Evolutionary conservation across 2,329 filamentous ascomycete genomes (phyloP), one percentile per base, ranked within the genome.

Genomic region (Magnaporthiopsis poae): DNA sequence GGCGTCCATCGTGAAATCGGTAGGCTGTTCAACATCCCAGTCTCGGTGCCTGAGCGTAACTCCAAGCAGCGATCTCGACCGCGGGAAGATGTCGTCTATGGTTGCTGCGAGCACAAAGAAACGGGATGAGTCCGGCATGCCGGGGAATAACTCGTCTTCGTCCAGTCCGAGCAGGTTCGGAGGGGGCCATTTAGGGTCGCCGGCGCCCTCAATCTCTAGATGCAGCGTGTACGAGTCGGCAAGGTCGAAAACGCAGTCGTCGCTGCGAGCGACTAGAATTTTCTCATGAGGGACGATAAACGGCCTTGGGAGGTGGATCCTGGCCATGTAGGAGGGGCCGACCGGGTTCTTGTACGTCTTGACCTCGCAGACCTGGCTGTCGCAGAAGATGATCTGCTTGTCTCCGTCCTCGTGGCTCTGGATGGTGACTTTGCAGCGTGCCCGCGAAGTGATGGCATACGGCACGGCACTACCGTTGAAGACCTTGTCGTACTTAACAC

Each of bases 351-450:
- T 80, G 71, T 80, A 82, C 3, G 82, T 76, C 65, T 78, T 80
- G 68, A 87, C 75, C 61, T 80, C 79, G 74, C 84, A 86, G 11
- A 81, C 74, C 71, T 86, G 82, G 68, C 80, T 84, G 71, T 84
- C 80, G 69, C 82, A 83, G 70, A 84, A 79, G 67, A 86, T 73
- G 8, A 84, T 75, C 65, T 79, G 76, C 35, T 76, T 72, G 68
- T 76, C 74, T 63, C 74, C 77, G 25, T 72, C 72, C 72, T 73
- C 74, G 67, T 71, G 73, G 64, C 75, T 75, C 64, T 72, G 76
- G 63, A 82, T 77, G 35, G 75, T 76, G 67, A 82, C 71, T 67
- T 77, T 80, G 74, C 80, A 82, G 25, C 80, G 77, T 21, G 77
- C 77, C 65, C 74, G 77, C 68, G 77, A 73, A 66, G 73, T 75